Evolutionary conservation across 768 basidiomycete genomes (phyloP), one percentile per base, ranked within the genome.

Genomic region (Termitomyces sp.): DNA sequence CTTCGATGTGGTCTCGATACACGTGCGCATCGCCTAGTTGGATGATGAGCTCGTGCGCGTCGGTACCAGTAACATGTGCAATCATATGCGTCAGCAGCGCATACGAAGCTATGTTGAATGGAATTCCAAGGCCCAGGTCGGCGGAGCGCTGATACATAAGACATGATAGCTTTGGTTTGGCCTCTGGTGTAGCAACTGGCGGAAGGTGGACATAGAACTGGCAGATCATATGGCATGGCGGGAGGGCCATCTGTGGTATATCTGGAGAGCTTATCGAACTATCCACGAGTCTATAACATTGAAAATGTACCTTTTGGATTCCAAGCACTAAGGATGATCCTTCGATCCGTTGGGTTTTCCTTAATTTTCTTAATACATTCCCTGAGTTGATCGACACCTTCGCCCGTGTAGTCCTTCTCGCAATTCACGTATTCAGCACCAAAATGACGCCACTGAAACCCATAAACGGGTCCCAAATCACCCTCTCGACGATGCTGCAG

Each of bases 91-190:
- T 97, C 56, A 99, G 85, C 23, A 99, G 83, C 6, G 97, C 91
- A 72, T 98, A 99, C 0, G 97, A 98, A 13, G 96, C 97, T 73
- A 99, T 98, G 74, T 99, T 99, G 83, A 99, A 99, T 0, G 96
- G 96, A 51, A 99, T 92, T 2, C 96, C 96, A 41, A 99, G 91
- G 1, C 96, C 96, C 8, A 98, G 83, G 70, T 99, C 96, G 18
- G 95, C 95, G 13, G 96, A 98, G 50, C 97, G 91, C 69, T 98
- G 96, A 77, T 88, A 98, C 94, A 98, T 95, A 48, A 96, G 81
- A 72, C 95, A 98, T 9, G 93, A 95, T 18, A 98, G 87, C 58
- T 82, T 83, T 9, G 88, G 88, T 63, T 84, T 87, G 18, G 76
- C 69, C 1, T 71, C 66, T 1, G 84, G 79, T 18, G 78, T 66